Conservation (phyloP, 306 rosid species). For the Erythrophleum fordii region DNA sequence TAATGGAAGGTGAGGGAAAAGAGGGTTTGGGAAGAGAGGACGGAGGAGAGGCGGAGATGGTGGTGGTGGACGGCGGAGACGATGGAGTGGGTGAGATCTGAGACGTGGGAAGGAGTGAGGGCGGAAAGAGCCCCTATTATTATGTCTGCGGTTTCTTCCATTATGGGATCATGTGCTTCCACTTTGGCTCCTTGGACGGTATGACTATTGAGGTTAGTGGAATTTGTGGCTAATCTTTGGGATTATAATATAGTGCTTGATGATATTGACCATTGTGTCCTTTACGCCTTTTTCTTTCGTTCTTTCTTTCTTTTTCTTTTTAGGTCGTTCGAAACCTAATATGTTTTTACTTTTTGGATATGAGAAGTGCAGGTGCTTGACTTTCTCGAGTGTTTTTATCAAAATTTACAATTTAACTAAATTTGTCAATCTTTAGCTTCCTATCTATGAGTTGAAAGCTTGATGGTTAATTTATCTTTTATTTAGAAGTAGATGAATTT, state of each 20-base stretch:
- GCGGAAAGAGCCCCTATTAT: conserved; percentile 72
- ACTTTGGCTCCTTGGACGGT: conserved; percentile 22
- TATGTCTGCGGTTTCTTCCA: conserved; percentile 67
- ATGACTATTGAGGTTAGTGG: conserved; percentile 43
- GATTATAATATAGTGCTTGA: conserved; percentile 3
- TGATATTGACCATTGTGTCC: conserved; percentile 42
- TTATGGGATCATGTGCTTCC: conserved; percentile 67
- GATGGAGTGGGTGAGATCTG: conserved; percentile 67
- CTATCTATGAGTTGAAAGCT: not conserved
- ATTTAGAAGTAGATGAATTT: too few species aligned
- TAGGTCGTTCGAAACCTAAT: conserved; percentile 22
- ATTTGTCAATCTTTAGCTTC: not conserved
- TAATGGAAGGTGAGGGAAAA: conserved; percentile 71
- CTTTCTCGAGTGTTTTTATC: not conserved
- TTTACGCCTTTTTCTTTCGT: not conserved
- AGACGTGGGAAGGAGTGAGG: conserved; percentile 64
- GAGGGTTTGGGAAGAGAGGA: conserved; percentile 76
- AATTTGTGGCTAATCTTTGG: conserved; percentile 25
- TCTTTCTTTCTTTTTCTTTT: not conserved
- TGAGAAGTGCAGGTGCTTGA: not conserved
- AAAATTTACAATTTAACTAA: not conserved
- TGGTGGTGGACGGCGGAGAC: conserved; percentile 56
- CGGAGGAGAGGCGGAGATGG: conserved; percentile 63
- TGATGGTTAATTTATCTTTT: not conserved
- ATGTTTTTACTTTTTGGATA: not conserved